Evolutionary conservation across 345 rosid species (phyloP).

Genomic region (Cardiospermum halicacabum): DNA sequence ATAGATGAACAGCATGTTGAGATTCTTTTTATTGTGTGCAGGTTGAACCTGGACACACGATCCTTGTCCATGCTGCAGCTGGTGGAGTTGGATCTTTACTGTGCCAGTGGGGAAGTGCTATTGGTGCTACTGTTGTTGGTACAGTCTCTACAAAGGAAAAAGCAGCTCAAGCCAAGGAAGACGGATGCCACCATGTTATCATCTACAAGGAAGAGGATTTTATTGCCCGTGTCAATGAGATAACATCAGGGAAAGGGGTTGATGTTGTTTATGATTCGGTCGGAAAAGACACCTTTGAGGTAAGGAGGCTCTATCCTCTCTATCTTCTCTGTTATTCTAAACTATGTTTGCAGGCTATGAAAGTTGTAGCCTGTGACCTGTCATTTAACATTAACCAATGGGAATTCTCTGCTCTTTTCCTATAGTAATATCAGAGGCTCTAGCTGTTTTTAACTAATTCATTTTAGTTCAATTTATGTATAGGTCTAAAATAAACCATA

Average conservation of each 20-base stretch:
- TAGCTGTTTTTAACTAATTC: background rate
- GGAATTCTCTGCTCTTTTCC: background rate
- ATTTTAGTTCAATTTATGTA: background rate
- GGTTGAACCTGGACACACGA: conserved; percentile 75
- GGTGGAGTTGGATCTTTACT: conserved; percentile 90
- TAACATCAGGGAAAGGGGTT: conserved; percentile 79
- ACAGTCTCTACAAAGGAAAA: conserved; percentile 81
- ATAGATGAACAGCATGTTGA: background rate
- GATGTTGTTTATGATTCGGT: conserved; percentile 89
- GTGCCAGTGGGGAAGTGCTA: conserved; percentile 91
- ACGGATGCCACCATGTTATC: conserved; percentile 87
- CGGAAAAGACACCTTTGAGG: conserved; percentile 88
- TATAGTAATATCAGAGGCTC: background rate
- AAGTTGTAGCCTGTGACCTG: background rate
- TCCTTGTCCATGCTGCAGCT: conserved; percentile 92
- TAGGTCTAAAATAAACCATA: background rate
- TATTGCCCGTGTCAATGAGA: conserved; percentile 64
- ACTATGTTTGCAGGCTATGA: background rate
- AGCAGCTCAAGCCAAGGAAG: conserved; percentile 89
- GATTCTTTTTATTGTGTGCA: conserved; percentile 16
- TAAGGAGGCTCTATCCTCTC: conserved; percentile 17
- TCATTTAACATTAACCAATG: no score
- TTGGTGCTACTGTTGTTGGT: conserved; percentile 87
- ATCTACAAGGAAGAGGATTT: conserved; percentile 77
- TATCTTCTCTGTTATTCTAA: background rate